Conservation (phyloP, 495 filamentous ascomycete genomes). For the Entonaema liquescens region DNA sequence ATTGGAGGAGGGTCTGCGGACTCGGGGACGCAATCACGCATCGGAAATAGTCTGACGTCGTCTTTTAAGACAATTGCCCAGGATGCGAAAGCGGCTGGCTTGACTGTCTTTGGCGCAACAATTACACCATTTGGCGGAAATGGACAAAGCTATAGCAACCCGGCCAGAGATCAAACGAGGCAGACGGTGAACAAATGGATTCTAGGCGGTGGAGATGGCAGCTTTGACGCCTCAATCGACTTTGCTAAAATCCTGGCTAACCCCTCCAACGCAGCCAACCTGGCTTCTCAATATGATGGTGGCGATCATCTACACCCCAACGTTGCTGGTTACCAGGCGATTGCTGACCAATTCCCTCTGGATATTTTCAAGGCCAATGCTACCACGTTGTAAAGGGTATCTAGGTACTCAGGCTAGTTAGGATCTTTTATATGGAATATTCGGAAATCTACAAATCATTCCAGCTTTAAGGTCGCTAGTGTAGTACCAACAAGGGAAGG, state of each 20-base stretch:
- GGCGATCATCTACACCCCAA: slow-evolving; percentile 80
- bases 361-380: slow-evolving; percentile 57
- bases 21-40: slow-evolving; percentile 55
- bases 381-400: neutral
- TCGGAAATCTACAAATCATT: neutral
- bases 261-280: slow-evolving; percentile 50
- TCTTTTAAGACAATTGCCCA: slow-evolving; percentile 67
- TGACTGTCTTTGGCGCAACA: slow-evolving; percentile 69
- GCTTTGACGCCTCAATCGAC: slow-evolving; percentile 71
- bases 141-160: slow-evolving; percentile 62
- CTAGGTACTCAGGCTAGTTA: neutral
- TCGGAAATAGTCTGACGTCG: slow-evolving; percentile 61
- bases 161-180: slow-evolving; percentile 64
- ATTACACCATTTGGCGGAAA: slow-evolving; percentile 71
- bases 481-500: neutral
- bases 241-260: slow-evolving; percentile 68
- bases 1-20: slow-evolving; percentile 62
- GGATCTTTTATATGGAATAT: neutral
- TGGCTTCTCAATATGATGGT: slow-evolving; percentile 65
- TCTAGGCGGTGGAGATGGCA: slow-evolving; percentile 54
- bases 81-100: slow-evolving; percentile 63
- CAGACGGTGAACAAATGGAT: slow-evolving; percentile 72
- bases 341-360: slow-evolving; percentile 69
- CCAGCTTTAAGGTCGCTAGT: neutral
- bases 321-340: slow-evolving; percentile 66